Evolutionary conservation across 73 alveolate genomes (phyloP).

Genomic region (Stentor roeselii): DNA sequence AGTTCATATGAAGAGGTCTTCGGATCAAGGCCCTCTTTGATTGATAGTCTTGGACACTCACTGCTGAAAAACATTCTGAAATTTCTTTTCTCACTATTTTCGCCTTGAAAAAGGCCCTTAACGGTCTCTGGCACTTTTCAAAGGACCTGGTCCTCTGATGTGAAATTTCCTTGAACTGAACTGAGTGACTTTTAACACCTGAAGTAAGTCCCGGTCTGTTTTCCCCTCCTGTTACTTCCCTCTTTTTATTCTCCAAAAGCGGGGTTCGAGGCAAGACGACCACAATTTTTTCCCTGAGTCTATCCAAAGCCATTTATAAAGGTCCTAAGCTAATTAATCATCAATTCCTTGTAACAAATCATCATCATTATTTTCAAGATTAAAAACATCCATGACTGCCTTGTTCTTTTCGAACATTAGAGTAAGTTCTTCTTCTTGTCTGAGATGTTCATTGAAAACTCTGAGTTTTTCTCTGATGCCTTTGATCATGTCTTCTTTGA

Average conservation of each 20-base stretch:
- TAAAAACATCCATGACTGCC: conserved; percentile 29
- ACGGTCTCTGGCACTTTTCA: too few species aligned
- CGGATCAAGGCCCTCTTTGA: background rate
- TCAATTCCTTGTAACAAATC: conserved; percentile 15
- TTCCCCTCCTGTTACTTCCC: background rate
- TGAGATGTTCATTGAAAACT: conserved; percentile 15
- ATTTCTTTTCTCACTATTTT: too few species aligned
- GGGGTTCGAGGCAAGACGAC: too few species aligned
- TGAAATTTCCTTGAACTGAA: background rate
- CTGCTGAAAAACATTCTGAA: too few species aligned
- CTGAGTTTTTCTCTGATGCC: conserved; percentile 31
- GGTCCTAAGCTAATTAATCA: background rate
- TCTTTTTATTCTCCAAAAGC: background rate
- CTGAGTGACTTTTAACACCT: background rate
- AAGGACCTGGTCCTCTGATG: background rate
- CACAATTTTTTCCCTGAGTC: too few species aligned
- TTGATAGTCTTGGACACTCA: background rate
- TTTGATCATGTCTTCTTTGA: conserved; percentile 71
- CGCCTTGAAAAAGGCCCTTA: too few species aligned
- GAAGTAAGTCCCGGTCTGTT: background rate
- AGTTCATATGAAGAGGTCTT: background rate
- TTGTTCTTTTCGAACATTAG: background rate
- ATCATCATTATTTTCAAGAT: conserved; percentile 24
- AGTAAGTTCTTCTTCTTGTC: conserved; percentile 31
- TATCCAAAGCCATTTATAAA: background rate